Percentiles rank a stretch among this genome's conserved stretches.
These are phyloP conservation scores for Fistulifera pelliculosa DNA, from an alignment of 108 stramenopile species.

Conservation along the genomic window DNA sequence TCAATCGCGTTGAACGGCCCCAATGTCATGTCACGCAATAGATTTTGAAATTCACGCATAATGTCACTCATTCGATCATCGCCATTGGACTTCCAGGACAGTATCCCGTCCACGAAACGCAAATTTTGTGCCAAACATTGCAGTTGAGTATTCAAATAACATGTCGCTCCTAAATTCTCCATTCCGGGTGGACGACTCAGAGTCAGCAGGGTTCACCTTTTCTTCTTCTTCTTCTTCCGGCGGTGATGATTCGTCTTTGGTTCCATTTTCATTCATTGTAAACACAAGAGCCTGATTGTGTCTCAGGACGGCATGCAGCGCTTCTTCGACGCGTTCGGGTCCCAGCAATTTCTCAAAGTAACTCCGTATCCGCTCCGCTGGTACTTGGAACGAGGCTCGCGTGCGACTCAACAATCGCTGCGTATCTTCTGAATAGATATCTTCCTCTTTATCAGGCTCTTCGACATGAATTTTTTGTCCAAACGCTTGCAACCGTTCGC, in stretches of 20 bases:
- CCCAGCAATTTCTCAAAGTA: background rate
- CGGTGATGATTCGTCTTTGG: no score
- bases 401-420: background rate
- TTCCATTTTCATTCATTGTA: background rate
- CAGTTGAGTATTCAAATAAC: slow-evolving; percentile 83
- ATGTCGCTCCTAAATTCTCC: slow-evolving; percentile 80
- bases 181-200: slow-evolving; percentile 63
- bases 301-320: background rate
- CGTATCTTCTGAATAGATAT: slow-evolving; percentile 10
- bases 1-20: slow-evolving; percentile 45
- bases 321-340: background rate
- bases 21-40: slow-evolving; percentile 54
- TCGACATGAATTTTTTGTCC: background rate
- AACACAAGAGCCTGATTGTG: background rate
- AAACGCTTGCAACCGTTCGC: slow-evolving; percentile 13
- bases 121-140: slow-evolving; percentile 81
- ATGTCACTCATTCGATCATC: background rate
- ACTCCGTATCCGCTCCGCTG: background rate
- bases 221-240: background rate
- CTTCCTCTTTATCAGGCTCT: slow-evolving; percentile 1
- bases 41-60: slow-evolving; percentile 57
- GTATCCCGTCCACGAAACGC: slow-evolving; percentile 61
- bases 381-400: background rate
- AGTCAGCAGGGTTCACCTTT: background rate
- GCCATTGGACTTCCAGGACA: slow-evolving; percentile 39